These are phyloP conservation scores for Tetrahymena malaccensis DNA, from an alignment of 73 alveolate species.

Conservation along the genomic window DNA sequence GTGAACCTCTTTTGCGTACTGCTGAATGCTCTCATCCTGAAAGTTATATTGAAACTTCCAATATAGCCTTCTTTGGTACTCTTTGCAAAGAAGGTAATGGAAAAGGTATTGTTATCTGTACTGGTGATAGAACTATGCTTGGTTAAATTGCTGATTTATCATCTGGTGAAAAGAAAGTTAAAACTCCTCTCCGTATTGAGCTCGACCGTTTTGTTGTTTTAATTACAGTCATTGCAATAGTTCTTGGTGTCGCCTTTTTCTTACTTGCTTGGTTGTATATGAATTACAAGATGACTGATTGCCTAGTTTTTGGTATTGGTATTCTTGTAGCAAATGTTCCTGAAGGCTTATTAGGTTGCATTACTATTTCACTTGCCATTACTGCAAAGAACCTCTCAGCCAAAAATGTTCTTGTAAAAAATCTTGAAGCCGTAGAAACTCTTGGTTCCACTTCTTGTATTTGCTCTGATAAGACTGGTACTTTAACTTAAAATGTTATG, in stretches of 20 bases:
- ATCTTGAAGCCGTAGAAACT: constrained; percentile 91
- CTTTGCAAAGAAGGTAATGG: constrained; percentile 90
- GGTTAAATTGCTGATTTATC: constrained; percentile 95
- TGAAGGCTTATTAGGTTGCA: constrained; percentile 89
- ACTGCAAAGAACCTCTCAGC: constrained; percentile 91
- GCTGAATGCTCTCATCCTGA: constrained; percentile 63
- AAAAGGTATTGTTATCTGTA: constrained; percentile 78
- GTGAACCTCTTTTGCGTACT: constrained; percentile 54
- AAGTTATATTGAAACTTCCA: constrained; percentile 78
- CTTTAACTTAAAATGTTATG: constrained; percentile 75
- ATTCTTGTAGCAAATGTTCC: constrained; percentile 95
- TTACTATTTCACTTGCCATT: constrained; percentile 85
- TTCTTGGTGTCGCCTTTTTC: constrained; percentile 79
- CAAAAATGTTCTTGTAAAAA: constrained; percentile 80
- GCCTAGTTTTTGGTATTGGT: constrained; percentile 85
- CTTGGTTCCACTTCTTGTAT: constrained; percentile 92
- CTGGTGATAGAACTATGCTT: constrained; percentile 88
- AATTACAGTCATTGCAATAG: constrained; percentile 84
- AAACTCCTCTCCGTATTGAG: constrained; percentile 83
- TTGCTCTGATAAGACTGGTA: constrained; percentile 95
- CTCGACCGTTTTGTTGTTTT: constrained; percentile 81
- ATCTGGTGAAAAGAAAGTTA: constrained; percentile 68
- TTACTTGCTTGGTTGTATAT: constrained; percentile 59
- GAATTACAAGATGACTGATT: constrained; percentile 69
- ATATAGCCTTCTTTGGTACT: constrained; percentile 85